Evolutionary conservation across 2,329 filamentous ascomycete species (phyloP), one percentile per base, ranked within the genome.

Genomic region (Simplicillium aogashimaense): DNA sequence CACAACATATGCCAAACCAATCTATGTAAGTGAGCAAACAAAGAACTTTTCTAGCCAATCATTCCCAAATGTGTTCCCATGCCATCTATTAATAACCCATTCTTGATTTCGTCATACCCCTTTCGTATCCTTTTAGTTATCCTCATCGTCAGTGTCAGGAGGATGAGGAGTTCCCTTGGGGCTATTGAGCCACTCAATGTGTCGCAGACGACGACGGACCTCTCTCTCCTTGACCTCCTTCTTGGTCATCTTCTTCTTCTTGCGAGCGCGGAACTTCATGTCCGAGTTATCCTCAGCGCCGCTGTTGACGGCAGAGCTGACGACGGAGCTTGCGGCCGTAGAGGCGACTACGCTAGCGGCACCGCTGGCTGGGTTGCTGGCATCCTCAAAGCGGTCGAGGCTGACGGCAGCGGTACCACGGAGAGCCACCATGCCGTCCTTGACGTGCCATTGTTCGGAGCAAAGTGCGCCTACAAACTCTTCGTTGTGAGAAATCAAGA

Each of bases 401-500:
- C 76, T 71, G 47, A 94, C 72, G 43, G 86, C 81, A 2, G 81
- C 67, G 58, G 81, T 78, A 51, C 86, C 87, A 59, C 87, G 87
- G 65, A 89, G 82, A 3, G 86, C 84, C 45, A 98, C 82, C 37
- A 83, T 81, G 2, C 92, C 92, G 53, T 90, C 86, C 41, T 78
- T 81, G 49, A 98, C 86, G 63, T 94, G 85, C 86, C 92, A 94
- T 65, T 97, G 89, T 69, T 98, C 94, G 4, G 85, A 86, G 65
- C 92, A 92, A 10, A 98, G 79, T 3, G 90, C 90, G 44, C 90
- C 89, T 38, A 98, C 89, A 55, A 98, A 98, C 63, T 98, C 92
- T 59, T 97, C 89, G 76, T 98, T 97, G 69, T 98, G 92, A 46
- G 89, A 95, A 64, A 98, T 98, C 81, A 98, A 94, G 48, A 98